These are phyloP conservation scores for Fragosphaeria purpurea DNA, from an alignment of 2,329 filamentous ascomycete genomes.

Conservation along the genomic window DNA sequence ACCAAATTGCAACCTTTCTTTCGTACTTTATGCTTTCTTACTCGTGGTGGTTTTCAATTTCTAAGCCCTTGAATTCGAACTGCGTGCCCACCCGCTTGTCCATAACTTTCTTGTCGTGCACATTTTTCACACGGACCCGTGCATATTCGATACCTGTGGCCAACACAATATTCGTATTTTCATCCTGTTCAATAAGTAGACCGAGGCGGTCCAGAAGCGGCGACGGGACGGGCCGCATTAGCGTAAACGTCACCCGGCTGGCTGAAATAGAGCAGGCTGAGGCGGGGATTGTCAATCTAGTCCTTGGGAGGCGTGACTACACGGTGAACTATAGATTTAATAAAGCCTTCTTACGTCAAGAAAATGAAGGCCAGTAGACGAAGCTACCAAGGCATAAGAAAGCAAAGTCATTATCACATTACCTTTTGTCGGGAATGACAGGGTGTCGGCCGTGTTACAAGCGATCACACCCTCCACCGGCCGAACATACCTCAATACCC, in stretches of 20 bases:
- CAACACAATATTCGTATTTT: conserved; percentile 23
- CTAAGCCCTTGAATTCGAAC: conserved; percentile 7
- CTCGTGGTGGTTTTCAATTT: conserved; percentile 5
- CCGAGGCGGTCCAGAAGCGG: conserved; percentile 20
- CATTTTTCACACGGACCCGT: conserved; percentile 34
- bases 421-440: conserved; percentile 21
- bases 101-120: conserved; percentile 33
- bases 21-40: not conserved
- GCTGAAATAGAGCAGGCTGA: conserved; percentile 42
- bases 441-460: conserved; percentile 28
- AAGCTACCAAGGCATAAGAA: not conserved
- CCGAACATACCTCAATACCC: conserved; percentile 38
- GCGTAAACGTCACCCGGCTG: conserved; percentile 20
- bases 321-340: conserved; percentile 11
- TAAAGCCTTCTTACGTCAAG: conserved; percentile 12
- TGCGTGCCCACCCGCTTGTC: conserved; percentile 31
- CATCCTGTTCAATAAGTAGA: conserved; percentile 28
- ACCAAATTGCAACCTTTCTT: no score
- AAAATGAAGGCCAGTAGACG: conserved; percentile 6
- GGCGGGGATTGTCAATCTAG: conserved; percentile 33
- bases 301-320: conserved; percentile 22
- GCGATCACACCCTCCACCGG: conserved; percentile 32
- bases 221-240: conserved; percentile 8
- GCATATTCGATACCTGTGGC: conserved; percentile 35
- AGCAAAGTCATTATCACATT: not conserved